These are phyloP conservation scores for Rosa lucieae DNA, from an alignment of 306 rosid species.

Conservation along the genomic window DNA sequence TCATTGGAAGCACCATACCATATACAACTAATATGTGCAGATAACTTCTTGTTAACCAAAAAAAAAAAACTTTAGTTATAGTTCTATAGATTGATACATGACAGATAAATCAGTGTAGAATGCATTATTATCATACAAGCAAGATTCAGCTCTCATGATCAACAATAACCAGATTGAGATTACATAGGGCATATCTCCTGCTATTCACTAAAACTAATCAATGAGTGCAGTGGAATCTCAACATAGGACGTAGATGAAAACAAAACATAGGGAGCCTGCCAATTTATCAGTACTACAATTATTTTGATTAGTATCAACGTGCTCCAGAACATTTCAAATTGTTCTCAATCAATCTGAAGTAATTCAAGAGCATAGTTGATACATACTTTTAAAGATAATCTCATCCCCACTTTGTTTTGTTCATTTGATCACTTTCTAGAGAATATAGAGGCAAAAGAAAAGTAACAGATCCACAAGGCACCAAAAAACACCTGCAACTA, in stretches of 20 bases:
- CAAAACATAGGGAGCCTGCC: conserved; percentile 28
- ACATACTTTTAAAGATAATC: background rate
- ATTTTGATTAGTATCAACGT: conserved; percentile 10
- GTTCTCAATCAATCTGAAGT: conserved; percentile 5
- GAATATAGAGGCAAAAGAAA: background rate
- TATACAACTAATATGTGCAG: background rate
- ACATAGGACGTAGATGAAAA: conserved; percentile 16
- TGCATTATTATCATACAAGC: conserved; percentile 1
- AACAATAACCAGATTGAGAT: background rate
- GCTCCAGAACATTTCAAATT: background rate
- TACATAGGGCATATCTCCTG: background rate
- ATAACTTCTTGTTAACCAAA: background rate
- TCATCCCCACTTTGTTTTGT: background rate
- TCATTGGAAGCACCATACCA: background rate
- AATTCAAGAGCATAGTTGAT: background rate
- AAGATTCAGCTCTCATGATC: conserved; percentile 10
- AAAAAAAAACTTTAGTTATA: background rate
- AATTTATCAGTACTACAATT: conserved; percentile 24
- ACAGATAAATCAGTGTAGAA: no score
- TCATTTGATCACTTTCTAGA: background rate
- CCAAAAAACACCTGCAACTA: background rate
- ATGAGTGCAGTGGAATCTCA: conserved; percentile 23
- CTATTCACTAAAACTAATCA: conserved; percentile 23
- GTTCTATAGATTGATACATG: conserved; percentile 7
- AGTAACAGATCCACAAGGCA: background rate